phyloP scores from a whole-genome alignment of 257 asterid species.

The Henckelia pumila region DNA sequence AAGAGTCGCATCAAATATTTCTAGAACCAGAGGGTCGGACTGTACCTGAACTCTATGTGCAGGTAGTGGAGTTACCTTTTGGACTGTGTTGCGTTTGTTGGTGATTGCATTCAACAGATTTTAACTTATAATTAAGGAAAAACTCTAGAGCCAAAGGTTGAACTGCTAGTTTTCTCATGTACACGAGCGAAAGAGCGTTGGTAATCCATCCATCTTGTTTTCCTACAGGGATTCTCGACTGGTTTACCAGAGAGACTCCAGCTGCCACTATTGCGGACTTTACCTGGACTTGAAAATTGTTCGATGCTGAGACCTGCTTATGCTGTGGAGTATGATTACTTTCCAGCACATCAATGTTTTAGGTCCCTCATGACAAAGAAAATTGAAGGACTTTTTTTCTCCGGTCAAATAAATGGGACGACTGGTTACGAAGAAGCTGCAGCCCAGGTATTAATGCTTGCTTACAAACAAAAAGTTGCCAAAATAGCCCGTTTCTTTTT shows the following conservation, averaged over 20 bases:
- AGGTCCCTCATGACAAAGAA: constrained; percentile 96
- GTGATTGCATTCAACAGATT: neutral
- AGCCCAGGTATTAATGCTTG: constrained; percentile 81
- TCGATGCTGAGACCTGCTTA: constrained; percentile 98
- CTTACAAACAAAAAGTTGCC: neutral
- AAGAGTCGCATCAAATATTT: constrained; percentile 97
- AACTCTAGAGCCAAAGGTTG: neutral
- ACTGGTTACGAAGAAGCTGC: constrained; percentile 99
- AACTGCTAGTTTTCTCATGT: constrained; percentile 19
- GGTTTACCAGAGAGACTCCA: constrained; percentile 97
- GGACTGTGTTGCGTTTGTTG: constrained; percentile 24
- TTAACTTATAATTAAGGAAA: neutral
- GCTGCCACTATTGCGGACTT: constrained; percentile 84
- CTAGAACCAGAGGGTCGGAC: constrained; percentile 96
- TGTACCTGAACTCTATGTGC: constrained; percentile 97
- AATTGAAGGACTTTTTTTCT: constrained; percentile 91
- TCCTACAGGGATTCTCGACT: constrained; percentile 85
- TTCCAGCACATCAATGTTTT: constrained; percentile 95
- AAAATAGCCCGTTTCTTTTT: constrained; percentile 1
- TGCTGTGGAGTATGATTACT: constrained; percentile 97
- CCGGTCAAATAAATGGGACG: constrained; percentile 98
- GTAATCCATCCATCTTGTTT: constrained; percentile 22
- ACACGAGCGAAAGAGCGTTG: constrained; percentile 14
- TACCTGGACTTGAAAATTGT: constrained; percentile 97
- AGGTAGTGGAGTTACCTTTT: constrained; percentile 46